phyloP scores from a whole-genome alignment of 164 flowering plant species.

The Malania oleifera region DNA sequence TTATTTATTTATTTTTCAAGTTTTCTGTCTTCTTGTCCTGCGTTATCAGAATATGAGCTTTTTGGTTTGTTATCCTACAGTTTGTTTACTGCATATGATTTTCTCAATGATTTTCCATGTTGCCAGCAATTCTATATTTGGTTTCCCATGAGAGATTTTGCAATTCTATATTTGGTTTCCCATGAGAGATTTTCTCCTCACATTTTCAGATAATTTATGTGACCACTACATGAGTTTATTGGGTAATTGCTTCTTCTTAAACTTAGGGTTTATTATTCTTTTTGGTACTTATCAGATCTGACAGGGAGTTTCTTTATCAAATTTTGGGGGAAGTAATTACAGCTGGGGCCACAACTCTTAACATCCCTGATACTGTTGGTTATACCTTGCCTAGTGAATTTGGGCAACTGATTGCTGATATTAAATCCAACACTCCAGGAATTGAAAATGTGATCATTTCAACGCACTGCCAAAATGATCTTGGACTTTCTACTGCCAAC shows the following conservation, averaged over 20 bases:
- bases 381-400: constrained; percentile 63
- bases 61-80: too few species aligned
- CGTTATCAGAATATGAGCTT: too few species aligned
- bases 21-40: too few species aligned
- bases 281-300: constrained; percentile 52
- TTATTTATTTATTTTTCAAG: too few species aligned
- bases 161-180: too few species aligned
- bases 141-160: too few species aligned
- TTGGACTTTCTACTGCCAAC: constrained; percentile 95
- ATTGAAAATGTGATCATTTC: constrained; percentile 90
- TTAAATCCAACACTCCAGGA: constrained; percentile 84
- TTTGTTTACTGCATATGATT: too few species aligned
- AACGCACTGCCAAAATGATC: constrained; percentile 98
- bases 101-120: too few species aligned
- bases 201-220: too few species aligned
- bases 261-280: neutral
- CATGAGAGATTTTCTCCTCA: too few species aligned
- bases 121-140: too few species aligned
- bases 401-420: constrained; percentile 80
- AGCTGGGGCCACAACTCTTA: constrained; percentile 97
- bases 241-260: neutral
- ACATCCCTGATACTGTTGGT: constrained; percentile 98
- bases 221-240: neutral
- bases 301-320: constrained; percentile 72
- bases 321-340: constrained; percentile 86